Base-by-base conservation (phyloP, 139 green algal species). In the Micromonas pusilla region DNA sequence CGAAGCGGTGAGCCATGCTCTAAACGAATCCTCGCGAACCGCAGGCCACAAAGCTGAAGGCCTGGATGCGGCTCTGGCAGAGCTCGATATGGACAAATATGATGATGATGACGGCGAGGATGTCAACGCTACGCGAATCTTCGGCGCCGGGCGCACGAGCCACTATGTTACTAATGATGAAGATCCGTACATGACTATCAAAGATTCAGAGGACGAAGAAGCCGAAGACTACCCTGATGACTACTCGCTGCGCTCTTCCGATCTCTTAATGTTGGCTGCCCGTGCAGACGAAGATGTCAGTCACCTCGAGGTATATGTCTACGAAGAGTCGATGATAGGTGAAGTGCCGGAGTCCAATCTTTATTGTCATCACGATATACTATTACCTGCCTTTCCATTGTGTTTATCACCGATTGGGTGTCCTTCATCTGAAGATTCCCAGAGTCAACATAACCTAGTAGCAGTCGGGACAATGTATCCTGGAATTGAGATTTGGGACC, bases 1-100 rank as follows among this genome's bases (percentile, higher is more conserved):
- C n/a, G n/a, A n/a, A n/a, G n/a, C n/a, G n/a, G n/a, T n/a, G n/a
- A n/a, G n/a, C n/a, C n/a, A n/a, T n/a, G n/a, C n/a, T n/a, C n/a
- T n/a, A n/a, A n/a, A n/a, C n/a, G n/a, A n/a, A n/a, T n/a, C n/a
- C n/a, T n/a, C n/a, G n/a, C n/a, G n/a, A n/a, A n/a, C n/a, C n/a
- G n/a, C n/a, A n/a, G n/a, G n/a, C n/a, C n/a, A n/a, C n/a, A n/a
- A n/a, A n/a, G n/a, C n/a, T n/a, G n/a, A n/a, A 38, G 30, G 39
- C 32, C 52, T 91, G 60, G 84, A 80, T 2, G 77, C 72, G 4
- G 85, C 82, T 25, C 77, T 98, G 76, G 89, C 85, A 4, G 92
- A 97, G 83, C 86, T 98, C 9, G 88, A 98, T 80, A 98, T 98
- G 94, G 94, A 98, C 25, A 70, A 92, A 64, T 98, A 98, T 63